phyloP scores from a whole-genome alignment of 2,329 filamentous ascomycete genomes.

The Pleurostoma richardsiae region DNA sequence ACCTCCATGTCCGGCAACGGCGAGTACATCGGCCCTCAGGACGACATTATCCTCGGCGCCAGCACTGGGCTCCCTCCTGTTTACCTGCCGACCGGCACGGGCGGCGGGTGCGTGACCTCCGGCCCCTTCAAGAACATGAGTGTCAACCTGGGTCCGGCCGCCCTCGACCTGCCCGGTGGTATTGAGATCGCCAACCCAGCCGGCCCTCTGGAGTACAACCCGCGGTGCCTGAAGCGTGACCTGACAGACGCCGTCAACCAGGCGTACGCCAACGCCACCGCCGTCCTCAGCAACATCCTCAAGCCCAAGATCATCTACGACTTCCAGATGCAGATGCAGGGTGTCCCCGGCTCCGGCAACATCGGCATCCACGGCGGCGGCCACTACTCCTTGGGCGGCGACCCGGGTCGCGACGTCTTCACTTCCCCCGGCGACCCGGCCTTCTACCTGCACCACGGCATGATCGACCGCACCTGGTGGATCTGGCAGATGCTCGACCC shows the following conservation, averaged over 20 bases:
- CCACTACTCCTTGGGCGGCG: conserved; percentile 16
- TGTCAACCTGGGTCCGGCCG: conserved; percentile 33
- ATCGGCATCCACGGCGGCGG: conserved; percentile 19
- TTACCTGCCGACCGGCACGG: conserved; percentile 38
- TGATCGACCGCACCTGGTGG: conserved; percentile 8
- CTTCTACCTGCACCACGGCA: conserved; percentile 7
- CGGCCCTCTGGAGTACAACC: conserved; percentile 22
- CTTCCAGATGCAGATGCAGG: conserved; percentile 21
- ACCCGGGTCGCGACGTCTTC: conserved; percentile 13
- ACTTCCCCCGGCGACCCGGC: conserved; percentile 5
- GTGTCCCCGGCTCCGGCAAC: conserved; percentile 9
- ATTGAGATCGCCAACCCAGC: conserved; percentile 8
- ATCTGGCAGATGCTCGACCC: conserved; percentile 11
- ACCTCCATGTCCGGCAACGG: conserved; percentile 42
- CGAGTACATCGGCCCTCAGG: conserved; percentile 23
- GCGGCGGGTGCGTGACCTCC: conserved; percentile 48
- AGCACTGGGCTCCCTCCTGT: conserved; percentile 12
- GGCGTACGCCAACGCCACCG: conserved; percentile 17
- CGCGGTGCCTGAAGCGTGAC: conserved; percentile 24
- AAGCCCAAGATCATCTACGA: conserved; percentile 18
- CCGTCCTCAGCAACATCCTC: conserved; percentile 18
- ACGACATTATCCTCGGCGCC: conserved; percentile 17
- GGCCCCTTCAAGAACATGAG: conserved; percentile 42
- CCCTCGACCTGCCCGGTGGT: conserved; percentile 15
- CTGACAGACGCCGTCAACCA: conserved; percentile 18